Percentiles rank a stretch among this genome's conserved stretches.
phyloP scores from a whole-genome alignment of 2,329 filamentous ascomycete genomes.

The Chaetomiaceae sp. region DNA sequence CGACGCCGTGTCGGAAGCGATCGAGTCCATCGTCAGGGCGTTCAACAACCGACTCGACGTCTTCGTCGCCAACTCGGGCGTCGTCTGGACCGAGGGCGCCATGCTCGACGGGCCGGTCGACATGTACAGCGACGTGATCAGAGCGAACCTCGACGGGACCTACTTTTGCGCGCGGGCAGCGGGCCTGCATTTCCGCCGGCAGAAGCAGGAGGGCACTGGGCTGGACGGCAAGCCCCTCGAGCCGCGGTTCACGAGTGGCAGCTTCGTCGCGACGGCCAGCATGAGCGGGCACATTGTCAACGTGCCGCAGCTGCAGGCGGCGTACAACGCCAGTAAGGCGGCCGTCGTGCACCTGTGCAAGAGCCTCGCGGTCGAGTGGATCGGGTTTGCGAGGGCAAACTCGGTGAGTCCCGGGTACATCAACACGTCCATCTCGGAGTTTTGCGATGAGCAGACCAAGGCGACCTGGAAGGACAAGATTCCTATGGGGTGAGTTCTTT shows the following conservation, averaged over 20 bases:
- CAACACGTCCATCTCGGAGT: conserved; percentile 65
- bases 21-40: conserved; percentile 54
- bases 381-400: conserved; percentile 68
- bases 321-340: conserved; percentile 70
- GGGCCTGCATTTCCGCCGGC: conserved; percentile 63
- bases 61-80: conserved; percentile 74
- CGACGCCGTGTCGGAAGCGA: conserved; percentile 46
- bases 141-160: conserved; percentile 69
- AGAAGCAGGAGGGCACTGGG: conserved; percentile 63
- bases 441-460: conserved; percentile 62
- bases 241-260: conserved; percentile 54
- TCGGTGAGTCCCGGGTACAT: conserved; percentile 72
- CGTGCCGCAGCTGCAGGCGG: conserved; percentile 67
- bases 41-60: conserved; percentile 72
- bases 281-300: conserved; percentile 78
- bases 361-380: conserved; percentile 72
- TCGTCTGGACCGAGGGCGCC: conserved; percentile 65
- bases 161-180: conserved; percentile 73
- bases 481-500: conserved; percentile 59
- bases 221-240: conserved; percentile 57
- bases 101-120: conserved; percentile 61
- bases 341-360: conserved; percentile 58
- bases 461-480: conserved; percentile 72
- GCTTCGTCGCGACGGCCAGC: conserved; percentile 72
- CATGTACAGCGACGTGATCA: conserved; percentile 62